Evolutionary conservation across 805 yeast genomes (phyloP).

Genomic region (Teunomyces stri): DNA sequence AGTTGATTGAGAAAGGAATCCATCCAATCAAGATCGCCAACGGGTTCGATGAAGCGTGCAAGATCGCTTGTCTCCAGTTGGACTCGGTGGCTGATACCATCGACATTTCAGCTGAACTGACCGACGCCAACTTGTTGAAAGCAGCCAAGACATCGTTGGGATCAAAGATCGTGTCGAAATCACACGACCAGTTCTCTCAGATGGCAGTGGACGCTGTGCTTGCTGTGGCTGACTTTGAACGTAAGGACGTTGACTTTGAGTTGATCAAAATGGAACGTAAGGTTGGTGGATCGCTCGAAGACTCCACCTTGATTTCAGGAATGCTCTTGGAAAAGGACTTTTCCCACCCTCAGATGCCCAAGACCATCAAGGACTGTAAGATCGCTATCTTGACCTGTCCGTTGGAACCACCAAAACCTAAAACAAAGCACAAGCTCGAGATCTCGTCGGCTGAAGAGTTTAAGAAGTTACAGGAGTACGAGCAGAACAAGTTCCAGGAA

Average conservation of each 20-base stretch:
- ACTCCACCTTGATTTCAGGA: slow-evolving; percentile 82
- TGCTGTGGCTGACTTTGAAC: slow-evolving; percentile 84
- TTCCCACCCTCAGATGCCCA: slow-evolving; percentile 98
- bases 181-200: slow-evolving; percentile 88
- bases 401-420: slow-evolving; percentile 99
- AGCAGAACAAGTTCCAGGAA: slow-evolving; percentile 82
- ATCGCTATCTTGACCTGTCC: slow-evolving; percentile 97
- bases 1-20: slow-evolving; percentile 92
- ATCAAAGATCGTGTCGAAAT: slow-evolving; percentile 90
- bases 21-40: slow-evolving; percentile 97
- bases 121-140: slow-evolving; percentile 62
- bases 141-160: slow-evolving; percentile 96
- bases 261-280: slow-evolving; percentile 93
- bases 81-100: slow-evolving; percentile 74
- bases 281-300: slow-evolving; percentile 90
- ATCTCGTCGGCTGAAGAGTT: slow-evolving; percentile 93
- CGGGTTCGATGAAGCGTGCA: slow-evolving; percentile 96
- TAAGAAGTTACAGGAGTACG: slow-evolving; percentile 85
- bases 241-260: slow-evolving; percentile 96
- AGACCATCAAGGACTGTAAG: slow-evolving; percentile 70
- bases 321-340: slow-evolving; percentile 94
- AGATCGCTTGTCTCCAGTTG: slow-evolving; percentile 75
- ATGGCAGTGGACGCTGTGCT: slow-evolving; percentile 97
- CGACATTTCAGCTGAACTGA: slow-evolving; percentile 45
- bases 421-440: slow-evolving; percentile 95